phyloP scores from a whole-genome alignment of 345 rosid genomes.

The Raphanus sativus region DNA sequence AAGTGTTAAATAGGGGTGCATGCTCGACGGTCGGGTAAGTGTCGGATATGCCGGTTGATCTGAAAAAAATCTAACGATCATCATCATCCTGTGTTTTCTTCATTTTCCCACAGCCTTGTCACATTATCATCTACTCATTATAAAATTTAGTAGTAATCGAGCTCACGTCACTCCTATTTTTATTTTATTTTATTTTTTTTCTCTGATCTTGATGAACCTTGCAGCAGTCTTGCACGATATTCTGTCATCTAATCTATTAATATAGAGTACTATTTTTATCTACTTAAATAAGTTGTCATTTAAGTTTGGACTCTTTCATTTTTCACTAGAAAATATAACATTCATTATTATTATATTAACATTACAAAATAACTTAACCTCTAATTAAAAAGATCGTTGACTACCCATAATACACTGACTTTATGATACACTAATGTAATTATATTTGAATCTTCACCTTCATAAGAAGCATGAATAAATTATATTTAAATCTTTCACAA shows the following conservation, averaged over 20 bases:
- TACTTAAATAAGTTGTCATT: too few species aligned
- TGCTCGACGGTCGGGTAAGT: conserved; percentile 50
- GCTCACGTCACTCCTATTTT: conserved; percentile 31
- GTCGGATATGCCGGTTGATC: conserved; percentile 49
- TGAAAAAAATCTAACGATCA: conserved; percentile 20
- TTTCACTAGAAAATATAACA: too few species aligned
- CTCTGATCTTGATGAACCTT: conserved; percentile 14
- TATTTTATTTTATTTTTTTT: neutral
- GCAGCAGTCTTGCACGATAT: conserved; percentile 13
- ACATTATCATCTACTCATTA: neutral
- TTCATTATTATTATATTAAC: too few species aligned
- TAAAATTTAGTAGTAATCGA: neutral
- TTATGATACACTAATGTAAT: too few species aligned
- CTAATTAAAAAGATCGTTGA: too few species aligned
- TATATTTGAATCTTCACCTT: too few species aligned
- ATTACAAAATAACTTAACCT: too few species aligned
- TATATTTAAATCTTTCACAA: too few species aligned
- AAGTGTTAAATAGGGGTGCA: conserved; percentile 44
- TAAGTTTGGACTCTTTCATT: too few species aligned
- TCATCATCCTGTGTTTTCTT: conserved; percentile 14
- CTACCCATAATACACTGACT: too few species aligned
- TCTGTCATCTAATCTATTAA: neutral
- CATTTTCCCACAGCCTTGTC: conserved; percentile 17
- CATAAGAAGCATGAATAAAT: too few species aligned
- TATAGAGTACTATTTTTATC: too few species aligned